A percentile compares a stretch with the other conserved stretches of the same genome.
Conservation (phyloP, 768 basidiomycete species). For the Tylopilus cervinicoccineus region DNA sequence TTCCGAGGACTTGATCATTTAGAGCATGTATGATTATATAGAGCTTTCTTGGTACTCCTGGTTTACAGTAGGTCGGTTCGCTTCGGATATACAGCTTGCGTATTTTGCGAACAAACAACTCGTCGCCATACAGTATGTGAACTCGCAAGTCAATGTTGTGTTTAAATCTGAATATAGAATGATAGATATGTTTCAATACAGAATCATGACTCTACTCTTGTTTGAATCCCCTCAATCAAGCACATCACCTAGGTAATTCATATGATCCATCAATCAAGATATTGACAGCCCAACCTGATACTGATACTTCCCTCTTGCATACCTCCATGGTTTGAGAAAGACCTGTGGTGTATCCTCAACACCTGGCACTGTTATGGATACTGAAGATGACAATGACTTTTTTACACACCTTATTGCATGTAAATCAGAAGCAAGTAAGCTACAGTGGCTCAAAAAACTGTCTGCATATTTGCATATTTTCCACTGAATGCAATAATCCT, state of each 20-base stretch:
- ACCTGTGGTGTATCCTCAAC: conserved; percentile 11
- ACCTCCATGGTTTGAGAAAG: conserved; percentile 22
- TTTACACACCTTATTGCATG: no score
- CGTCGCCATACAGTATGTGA: no score
- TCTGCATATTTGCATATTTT: no score
- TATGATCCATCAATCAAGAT: background rate
- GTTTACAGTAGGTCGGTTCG: background rate
- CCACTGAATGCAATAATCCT: no score
- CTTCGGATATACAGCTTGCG: background rate
- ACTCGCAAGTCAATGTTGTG: no score
- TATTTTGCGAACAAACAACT: background rate
- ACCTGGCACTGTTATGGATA: no score
- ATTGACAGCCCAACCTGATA: background rate
- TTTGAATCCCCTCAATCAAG: background rate
- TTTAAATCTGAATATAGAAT: no score
- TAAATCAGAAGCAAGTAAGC: no score
- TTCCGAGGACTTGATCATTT: background rate
- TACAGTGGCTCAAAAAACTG: no score
- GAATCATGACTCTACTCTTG: no score
- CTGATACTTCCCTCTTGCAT: background rate
- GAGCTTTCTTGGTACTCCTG: background rate
- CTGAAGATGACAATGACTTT: no score
- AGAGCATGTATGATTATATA: background rate
- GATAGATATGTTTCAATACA: no score
- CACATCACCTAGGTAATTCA: background rate